Base-by-base conservation (phyloP, 371 early-diverging fungal genomes). In the Mucor irregularis region DNA sequence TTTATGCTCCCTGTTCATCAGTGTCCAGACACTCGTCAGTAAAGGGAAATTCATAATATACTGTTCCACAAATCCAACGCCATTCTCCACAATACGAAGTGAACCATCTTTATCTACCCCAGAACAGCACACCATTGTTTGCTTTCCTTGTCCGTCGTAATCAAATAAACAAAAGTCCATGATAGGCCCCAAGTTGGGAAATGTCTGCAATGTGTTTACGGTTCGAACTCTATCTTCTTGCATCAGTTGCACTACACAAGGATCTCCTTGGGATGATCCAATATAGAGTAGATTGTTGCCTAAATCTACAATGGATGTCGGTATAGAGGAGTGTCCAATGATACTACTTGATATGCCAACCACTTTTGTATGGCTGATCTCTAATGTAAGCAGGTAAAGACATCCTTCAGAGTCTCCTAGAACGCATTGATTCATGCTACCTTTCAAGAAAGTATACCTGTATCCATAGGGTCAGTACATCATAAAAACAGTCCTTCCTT, bases 61-160 rank as follows among this genome's bases (percentile, higher is more conserved):
- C 17, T 84, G 64, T 30, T 83, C 82, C n/a, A 79, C 71, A 37
- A 97, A 85, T 10, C 94, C 96, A 31, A 95, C 81, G 8, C 98
- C 97, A 67, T 90, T 92, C 39, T 92, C 82, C 25, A 97, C 84
- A 5, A 94, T 74, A 24, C 94, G 80, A 42, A 97, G 68, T 1
- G 86, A 78, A 6, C 94, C 92, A 58, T 87, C 84, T 49, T 85
- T 82, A 47, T 78, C 80, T 3, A 71, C 79, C 1, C 96, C 96
- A 5, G 91, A 89, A 61, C 95, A 95, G n/a, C 95, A 87, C 1
- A 96, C 88, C 40, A 96, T 76, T 39, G 90, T 88, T 30, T 87
- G 83, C 75, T 84, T 82, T 33, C 87, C 89, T 64, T 90, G 83
- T 52, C 82, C 69, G 30, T 88, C 86, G 26, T 80, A 53, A 62